phyloP scores from a whole-genome alignment of 1,139 yeast genomes.

The Geotrichum histeridarum region DNA sequence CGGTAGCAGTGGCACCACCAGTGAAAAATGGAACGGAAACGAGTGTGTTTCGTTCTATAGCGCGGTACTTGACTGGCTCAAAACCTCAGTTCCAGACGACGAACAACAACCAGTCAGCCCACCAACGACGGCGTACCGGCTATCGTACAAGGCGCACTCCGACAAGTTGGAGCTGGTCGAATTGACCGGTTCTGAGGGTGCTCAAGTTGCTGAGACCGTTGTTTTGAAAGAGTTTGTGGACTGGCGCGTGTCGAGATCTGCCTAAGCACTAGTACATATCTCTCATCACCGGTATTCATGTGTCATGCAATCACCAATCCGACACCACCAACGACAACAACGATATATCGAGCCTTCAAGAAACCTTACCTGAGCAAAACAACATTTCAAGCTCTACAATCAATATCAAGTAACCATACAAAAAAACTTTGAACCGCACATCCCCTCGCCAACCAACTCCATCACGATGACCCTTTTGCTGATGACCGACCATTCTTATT shows the following conservation, averaged over 20 bases:
- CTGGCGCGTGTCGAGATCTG: constrained; percentile 47
- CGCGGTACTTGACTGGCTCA: constrained; percentile 75
- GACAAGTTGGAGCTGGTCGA: constrained; percentile 43
- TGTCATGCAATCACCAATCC: too few species aligned
- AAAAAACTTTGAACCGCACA: too few species aligned
- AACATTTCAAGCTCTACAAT: too few species aligned
- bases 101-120: too few species aligned
- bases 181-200: constrained; percentile 33
- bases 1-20: constrained; percentile 1
- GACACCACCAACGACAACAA: too few species aligned
- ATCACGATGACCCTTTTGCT: too few species aligned
- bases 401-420: too few species aligned
- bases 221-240: constrained; percentile 52
- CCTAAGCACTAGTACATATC: background rate
- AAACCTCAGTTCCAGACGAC: constrained; percentile 50
- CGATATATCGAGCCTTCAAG: too few species aligned
- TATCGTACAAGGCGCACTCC: constrained; percentile 41
- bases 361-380: too few species aligned
- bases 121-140: constrained; percentile 46
- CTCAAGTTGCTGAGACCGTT: constrained; percentile 38
- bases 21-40: constrained; percentile 53
- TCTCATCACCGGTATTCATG: too few species aligned
- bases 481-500: too few species aligned
- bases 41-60: constrained; percentile 82
- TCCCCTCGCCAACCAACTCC: too few species aligned